These are phyloP conservation scores for Orbilia oligospora DNA, from an alignment of 2,329 filamentous ascomycete genomes.

Conservation along the genomic window DNA sequence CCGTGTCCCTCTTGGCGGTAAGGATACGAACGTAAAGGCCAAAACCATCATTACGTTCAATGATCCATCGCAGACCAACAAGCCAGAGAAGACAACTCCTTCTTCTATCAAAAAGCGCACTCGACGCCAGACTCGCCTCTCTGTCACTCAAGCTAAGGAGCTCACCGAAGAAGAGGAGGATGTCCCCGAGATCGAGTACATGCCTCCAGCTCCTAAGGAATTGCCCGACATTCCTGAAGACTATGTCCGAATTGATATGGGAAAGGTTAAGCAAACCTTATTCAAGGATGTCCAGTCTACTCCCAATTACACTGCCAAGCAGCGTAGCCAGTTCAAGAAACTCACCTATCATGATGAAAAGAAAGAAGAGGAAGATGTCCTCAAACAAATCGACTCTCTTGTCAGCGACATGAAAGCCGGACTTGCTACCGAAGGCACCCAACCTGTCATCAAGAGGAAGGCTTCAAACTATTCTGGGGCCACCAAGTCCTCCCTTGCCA, in stretches of 20 bases:
- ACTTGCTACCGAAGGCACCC: neutral
- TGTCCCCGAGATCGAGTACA: slow-evolving; percentile 88
- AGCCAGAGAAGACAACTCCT: slow-evolving; percentile 73
- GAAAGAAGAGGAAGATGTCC: slow-evolving; percentile 46
- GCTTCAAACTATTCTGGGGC: slow-evolving; percentile 19
- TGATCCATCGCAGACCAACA: slow-evolving; percentile 75
- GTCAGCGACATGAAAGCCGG: slow-evolving; percentile 37
- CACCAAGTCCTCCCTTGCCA: slow-evolving; percentile 49
- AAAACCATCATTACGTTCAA: slow-evolving; percentile 68
- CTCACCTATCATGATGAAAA: slow-evolving; percentile 37
- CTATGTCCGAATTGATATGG: slow-evolving; percentile 74
- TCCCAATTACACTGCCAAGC: slow-evolving; percentile 32
- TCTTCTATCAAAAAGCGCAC: slow-evolving; percentile 73
- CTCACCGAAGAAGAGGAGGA: slow-evolving; percentile 70
- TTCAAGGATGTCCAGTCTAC: slow-evolving; percentile 74
- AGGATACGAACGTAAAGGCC: slow-evolving; percentile 95
- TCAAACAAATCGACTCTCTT: slow-evolving; percentile 29
- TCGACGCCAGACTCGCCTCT: slow-evolving; percentile 68
- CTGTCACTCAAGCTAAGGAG: slow-evolving; percentile 76
- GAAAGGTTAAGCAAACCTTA: slow-evolving; percentile 74
- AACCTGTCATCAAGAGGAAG: slow-evolving; percentile 11
- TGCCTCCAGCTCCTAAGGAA: slow-evolving; percentile 75
- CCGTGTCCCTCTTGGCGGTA: slow-evolving; percentile 88
- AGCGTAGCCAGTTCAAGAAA: slow-evolving; percentile 30
- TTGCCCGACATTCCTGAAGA: slow-evolving; percentile 79